Percentiles rank a stretch among this genome's conserved stretches.
Evolutionary conservation across 2,329 filamentous ascomycete genomes (phyloP).

Genomic region (Penicillium nordicum): DNA sequence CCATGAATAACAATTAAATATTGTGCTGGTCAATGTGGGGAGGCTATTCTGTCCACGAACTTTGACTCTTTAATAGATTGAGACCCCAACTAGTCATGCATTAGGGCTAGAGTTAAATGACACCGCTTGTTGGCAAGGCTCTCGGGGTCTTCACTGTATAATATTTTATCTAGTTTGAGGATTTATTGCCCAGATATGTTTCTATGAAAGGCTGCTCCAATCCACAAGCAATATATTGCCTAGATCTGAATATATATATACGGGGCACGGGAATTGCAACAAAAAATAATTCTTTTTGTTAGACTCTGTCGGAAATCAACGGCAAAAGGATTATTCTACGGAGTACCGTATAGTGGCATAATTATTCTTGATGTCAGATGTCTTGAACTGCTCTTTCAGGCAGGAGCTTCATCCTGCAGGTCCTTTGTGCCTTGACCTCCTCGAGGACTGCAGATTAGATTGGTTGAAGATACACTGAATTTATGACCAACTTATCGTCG

Average conservation of each 20-base stretch:
- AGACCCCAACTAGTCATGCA: neutral
- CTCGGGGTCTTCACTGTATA: neutral
- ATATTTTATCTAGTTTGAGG: neutral
- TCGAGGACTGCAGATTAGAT: slow-evolving; percentile 1
- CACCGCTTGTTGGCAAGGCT: neutral
- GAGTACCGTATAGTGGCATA: neutral
- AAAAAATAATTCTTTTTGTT: neutral
- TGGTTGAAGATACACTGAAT: slow-evolving; percentile 2
- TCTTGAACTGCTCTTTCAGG: slow-evolving; percentile 1
- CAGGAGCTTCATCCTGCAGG: slow-evolving; percentile 5
- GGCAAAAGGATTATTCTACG: neutral
- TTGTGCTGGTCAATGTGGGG: neutral
- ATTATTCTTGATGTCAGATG: neutral
- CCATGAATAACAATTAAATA: neutral
- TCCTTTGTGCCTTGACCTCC: slow-evolving; percentile 1
- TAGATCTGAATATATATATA: neutral
- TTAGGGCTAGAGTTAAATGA: neutral
- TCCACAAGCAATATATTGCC: too few species aligned
- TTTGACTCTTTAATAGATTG: slow-evolving; percentile 2
- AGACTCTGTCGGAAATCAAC: neutral
- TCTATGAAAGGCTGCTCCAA: too few species aligned
- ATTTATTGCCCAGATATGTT: neutral
- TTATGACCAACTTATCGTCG: neutral
- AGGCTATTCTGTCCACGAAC: neutral
- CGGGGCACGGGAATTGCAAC: too few species aligned